Evolutionary conservation across 1,284 basidiomycete species (phyloP).

Genomic region (Trametes versicolor): DNA sequence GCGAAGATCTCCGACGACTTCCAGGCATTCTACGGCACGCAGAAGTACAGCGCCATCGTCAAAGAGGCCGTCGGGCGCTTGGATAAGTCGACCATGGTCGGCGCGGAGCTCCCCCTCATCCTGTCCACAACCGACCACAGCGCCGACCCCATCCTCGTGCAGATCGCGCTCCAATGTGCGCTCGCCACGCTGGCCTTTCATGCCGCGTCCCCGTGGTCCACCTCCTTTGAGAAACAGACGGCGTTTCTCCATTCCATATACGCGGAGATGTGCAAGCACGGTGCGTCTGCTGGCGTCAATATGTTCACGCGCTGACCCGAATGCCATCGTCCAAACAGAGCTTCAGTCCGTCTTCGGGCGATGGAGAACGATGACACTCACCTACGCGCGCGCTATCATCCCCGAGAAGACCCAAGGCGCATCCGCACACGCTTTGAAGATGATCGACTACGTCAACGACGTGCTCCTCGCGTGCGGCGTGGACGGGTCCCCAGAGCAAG

Average conservation of each 20-base stretch:
- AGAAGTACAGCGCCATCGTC: not conserved
- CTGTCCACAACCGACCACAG: slow-evolving; percentile 45
- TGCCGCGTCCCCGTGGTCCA: slow-evolving; percentile 60
- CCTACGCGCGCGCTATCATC: slow-evolving; percentile 48
- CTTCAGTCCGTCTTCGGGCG: slow-evolving; percentile 60
- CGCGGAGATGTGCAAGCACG: slow-evolving; percentile 56
- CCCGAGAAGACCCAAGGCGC: slow-evolving; percentile 42
- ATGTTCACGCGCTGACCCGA: too few relatives aligned
- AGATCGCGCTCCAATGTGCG: slow-evolving; percentile 58
- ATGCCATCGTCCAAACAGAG: slow-evolving; percentile 44
- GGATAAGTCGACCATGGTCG: slow-evolving; percentile 32
- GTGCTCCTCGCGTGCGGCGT: slow-evolving; percentile 56
- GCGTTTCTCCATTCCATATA: slow-evolving; percentile 39
- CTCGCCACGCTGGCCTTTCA: slow-evolving; percentile 55
- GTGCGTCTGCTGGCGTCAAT: not conserved
- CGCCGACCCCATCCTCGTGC: slow-evolving; percentile 56
- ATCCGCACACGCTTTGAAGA: slow-evolving; percentile 40
- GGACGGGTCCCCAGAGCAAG: slow-evolving; percentile 32
- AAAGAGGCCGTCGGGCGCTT: slow-evolving; percentile 17
- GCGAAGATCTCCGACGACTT: slow-evolving; percentile 54
- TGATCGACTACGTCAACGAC: slow-evolving; percentile 54
- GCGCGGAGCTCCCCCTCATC: slow-evolving; percentile 39
- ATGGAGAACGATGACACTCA: slow-evolving; percentile 63
- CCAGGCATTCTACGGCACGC: slow-evolving; percentile 16
- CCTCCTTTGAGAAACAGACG: slow-evolving; percentile 51